phyloP scores from a whole-genome alignment of 1,284 basidiomycete genomes.

The Cryptococcus deneoformans region DNA sequence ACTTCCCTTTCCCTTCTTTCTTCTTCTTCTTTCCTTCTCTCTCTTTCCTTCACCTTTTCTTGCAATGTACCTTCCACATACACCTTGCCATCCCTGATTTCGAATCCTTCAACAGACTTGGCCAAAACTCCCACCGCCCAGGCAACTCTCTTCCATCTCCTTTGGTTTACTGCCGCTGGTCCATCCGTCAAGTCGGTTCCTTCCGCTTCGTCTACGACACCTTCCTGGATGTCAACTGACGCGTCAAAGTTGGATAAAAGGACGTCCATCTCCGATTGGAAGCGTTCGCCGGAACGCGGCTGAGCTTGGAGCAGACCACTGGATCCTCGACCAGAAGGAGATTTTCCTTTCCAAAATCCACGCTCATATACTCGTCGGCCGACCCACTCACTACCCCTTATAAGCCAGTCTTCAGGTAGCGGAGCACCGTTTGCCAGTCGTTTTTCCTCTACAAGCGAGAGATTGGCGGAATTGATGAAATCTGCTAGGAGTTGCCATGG shows the following conservation, averaged over 20 bases:
- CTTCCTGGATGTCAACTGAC: conserved; percentile 59
- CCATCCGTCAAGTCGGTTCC: conserved; percentile 55
- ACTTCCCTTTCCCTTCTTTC: conserved; percentile 49
- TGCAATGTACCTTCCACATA: conserved; percentile 64
- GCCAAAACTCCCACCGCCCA: conserved; percentile 69
- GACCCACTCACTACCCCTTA: conserved; percentile 94
- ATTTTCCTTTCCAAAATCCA: conserved; percentile 74
- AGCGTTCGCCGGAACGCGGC: conserved; percentile 26
- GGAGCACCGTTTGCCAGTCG: conserved; percentile 58
- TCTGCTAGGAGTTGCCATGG: conserved; percentile 76
- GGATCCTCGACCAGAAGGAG: conserved; percentile 29
- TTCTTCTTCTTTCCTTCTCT: conserved; percentile 54
- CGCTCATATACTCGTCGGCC: conserved; percentile 82
- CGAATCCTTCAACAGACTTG: conserved; percentile 71
- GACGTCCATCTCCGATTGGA: conserved; percentile 71
- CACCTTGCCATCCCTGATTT: conserved; percentile 54
- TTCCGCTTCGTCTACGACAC: conserved; percentile 65
- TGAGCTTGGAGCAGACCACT: conserved; percentile 54
- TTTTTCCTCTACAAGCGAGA: conserved; percentile 59
- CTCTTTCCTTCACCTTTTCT: conserved; percentile 68
- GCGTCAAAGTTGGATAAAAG: conserved; percentile 61
- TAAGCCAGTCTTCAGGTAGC: conserved; percentile 90
- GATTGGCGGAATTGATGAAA: conserved; percentile 56
- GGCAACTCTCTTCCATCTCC: conserved; percentile 70
- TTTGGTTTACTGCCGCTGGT: conserved; percentile 44